Base-by-base conservation (phyloP, 331 rosid genomes). In the Malus hybrid region DNA sequence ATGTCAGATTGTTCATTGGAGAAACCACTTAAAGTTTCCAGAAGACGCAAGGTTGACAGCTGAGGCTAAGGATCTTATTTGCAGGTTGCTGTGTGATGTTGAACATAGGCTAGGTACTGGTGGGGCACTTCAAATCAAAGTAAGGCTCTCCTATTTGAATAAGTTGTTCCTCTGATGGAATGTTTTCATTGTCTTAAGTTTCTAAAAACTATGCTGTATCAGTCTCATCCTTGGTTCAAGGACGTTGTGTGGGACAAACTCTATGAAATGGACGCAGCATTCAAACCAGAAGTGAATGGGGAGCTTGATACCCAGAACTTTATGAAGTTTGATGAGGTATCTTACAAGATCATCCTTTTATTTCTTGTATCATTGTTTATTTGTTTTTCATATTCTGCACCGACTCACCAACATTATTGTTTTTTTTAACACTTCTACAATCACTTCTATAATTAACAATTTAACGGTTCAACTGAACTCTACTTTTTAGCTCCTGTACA, bases 231-330 rank as follows among this genome's bases (percentile, higher is more conserved):
- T 78, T 95, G 99, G 99, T 92, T 95, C 88, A 85, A 81, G 63
- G 88, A 84, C 29, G 84, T 92, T 55, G 80, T 87, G 82, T 95
- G 99, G 99, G 97, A 92, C 80, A 95, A 85, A 76, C 88, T 95
- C 72, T 95, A 95, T 79, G 97, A 95, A 85, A 89, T 76, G 97
- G 99, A 89, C 30, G 99, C 97, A 81, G 99, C 99, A 75, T 90
- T 92, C 82, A 92, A 89, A 70, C 99, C 99, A 81, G 92, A 90
- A 85, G 93, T 95, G 74, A 95, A 90, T 18, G 97, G 93, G 72
- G 99, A 95, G 87, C 91, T 95, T 79, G 99, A 95, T 81, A 95
- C 99, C 84, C 99, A 92, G 82, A 95, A 95, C 89, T 95, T 95
- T 81, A 95, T 95, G 97, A 95, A 92, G 86, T 95, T 95, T 89